A percentile compares a stretch with the other conserved stretches of the same genome.
Evolutionary conservation across 345 rosid species (phyloP).

Genomic region (Moricandia moricandioides): DNA sequence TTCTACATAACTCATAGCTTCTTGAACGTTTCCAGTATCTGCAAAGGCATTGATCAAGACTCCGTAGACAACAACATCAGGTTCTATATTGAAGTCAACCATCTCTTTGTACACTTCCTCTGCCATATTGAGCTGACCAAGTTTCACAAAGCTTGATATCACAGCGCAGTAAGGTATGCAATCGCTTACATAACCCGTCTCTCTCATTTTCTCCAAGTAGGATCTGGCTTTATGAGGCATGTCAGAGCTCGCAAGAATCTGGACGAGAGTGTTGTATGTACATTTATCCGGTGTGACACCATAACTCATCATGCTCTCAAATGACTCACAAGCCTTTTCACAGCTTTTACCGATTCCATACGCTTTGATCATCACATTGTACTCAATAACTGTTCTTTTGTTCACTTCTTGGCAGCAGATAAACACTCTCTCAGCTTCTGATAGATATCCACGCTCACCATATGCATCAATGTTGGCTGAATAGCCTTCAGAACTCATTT

Average conservation of each 20-base stretch:
- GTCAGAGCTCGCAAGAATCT: conserved; percentile 61
- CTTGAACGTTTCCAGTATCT: conserved; percentile 61
- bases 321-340: conserved; percentile 61
- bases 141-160: conserved; percentile 72
- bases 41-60: conserved; percentile 83
- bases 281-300: conserved; percentile 68
- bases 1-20: conserved; percentile 55
- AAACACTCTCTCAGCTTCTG: conserved; percentile 65
- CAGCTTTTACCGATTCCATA: conserved; percentile 62
- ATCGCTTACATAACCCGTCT: conserved; percentile 58
- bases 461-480: conserved; percentile 84
- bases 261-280: conserved; percentile 65
- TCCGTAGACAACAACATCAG: conserved; percentile 70
- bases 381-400: conserved; percentile 59
- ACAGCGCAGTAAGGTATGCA: conserved; percentile 75
- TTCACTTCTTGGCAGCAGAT: conserved; percentile 54
- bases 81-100: conserved; percentile 54
- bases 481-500: conserved; percentile 71
- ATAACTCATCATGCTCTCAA: conserved; percentile 68
- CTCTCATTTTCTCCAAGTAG: conserved; percentile 68
- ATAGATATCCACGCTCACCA: conserved; percentile 64
- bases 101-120: conserved; percentile 63
- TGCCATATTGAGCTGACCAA: conserved; percentile 64
- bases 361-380: conserved; percentile 88
- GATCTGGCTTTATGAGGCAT: conserved; percentile 53